Conservation (phyloP, 202 grass and related monocot genomes). For the Alloteropsis angusta region DNA sequence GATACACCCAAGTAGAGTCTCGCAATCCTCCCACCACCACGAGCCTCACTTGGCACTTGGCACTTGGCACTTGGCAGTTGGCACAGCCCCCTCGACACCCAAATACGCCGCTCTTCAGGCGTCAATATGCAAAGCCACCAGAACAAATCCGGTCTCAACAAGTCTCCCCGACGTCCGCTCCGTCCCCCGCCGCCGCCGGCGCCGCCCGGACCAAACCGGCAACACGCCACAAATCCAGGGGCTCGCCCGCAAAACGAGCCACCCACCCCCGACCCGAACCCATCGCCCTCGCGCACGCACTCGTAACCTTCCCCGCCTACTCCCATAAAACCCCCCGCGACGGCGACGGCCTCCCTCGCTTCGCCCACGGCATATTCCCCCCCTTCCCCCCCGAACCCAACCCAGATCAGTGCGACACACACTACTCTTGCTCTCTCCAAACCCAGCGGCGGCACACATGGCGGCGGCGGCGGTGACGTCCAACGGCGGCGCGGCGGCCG, state of each 20-base stretch:
- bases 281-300: not conserved
- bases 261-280: not conserved
- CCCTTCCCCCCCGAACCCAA: not conserved
- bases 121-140: not conserved
- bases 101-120: not conserved
- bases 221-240: conserved; percentile 22
- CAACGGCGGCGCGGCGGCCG: conserved; percentile 18
- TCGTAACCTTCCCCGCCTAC: not conserved
- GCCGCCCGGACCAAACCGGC: not conserved
- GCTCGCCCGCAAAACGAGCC: conserved; percentile 16
- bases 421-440: not conserved
- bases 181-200: not conserved
- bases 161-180: not conserved
- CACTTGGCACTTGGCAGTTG: too few relatives aligned
- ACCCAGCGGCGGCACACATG: conserved; percentile 21
- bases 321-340: conserved; percentile 26
- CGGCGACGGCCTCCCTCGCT: not conserved
- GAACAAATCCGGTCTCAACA: not conserved
- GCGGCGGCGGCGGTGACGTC: conserved; percentile 32
- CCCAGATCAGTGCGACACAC: not conserved
- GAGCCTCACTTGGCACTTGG: not conserved
- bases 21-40: not conserved
- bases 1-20: not conserved
- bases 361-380: conserved; percentile 8
- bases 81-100: not conserved